Evolutionary conservation across 2,329 filamentous ascomycete species (phyloP).

Genomic region (Fusarium humuli): DNA sequence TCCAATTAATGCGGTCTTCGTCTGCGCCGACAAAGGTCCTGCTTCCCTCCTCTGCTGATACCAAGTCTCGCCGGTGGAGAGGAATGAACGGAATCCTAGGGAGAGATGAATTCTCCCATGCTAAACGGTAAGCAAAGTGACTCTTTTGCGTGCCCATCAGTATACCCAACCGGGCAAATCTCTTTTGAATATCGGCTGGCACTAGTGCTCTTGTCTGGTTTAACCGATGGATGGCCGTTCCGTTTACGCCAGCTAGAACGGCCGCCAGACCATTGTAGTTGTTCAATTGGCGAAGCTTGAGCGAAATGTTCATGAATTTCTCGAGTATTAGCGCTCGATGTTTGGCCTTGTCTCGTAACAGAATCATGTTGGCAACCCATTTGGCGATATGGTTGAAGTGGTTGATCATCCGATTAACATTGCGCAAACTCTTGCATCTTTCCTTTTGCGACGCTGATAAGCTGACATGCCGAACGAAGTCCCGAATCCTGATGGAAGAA

Average conservation of each 20-base stretch:
- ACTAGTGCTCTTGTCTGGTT: slow-evolving; percentile 83
- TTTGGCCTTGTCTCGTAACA: slow-evolving; percentile 95
- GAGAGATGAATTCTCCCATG: slow-evolving; percentile 93
- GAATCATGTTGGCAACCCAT: slow-evolving; percentile 84
- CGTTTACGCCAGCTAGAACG: slow-evolving; percentile 91
- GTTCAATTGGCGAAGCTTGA: slow-evolving; percentile 88
- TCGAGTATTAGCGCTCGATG: slow-evolving; percentile 91
- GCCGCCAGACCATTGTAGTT: slow-evolving; percentile 98
- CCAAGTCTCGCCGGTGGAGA: slow-evolving; percentile 87
- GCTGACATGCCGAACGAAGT: slow-evolving; percentile 91
- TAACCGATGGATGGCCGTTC: slow-evolving; percentile 85
- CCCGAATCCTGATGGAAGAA: slow-evolving; percentile 90
- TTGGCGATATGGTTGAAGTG: slow-evolving; percentile 90
- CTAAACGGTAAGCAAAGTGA: slow-evolving; percentile 94
- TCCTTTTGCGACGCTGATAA: slow-evolving; percentile 77
- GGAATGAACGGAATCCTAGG: slow-evolving; percentile 95
- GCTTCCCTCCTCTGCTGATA: slow-evolving; percentile 92
- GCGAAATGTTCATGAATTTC: slow-evolving; percentile 92
- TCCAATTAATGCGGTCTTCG: slow-evolving; percentile 90
- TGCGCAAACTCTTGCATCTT: slow-evolving; percentile 79
- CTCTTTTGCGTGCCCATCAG: slow-evolving; percentile 94
- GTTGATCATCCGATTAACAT: slow-evolving; percentile 93
- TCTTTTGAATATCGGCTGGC: slow-evolving; percentile 76
- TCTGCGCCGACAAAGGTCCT: slow-evolving; percentile 83
- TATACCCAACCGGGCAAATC: slow-evolving; percentile 88